Evolutionary conservation across 352 stramenopile genomes (phyloP).

Genomic region (Globisporangium recalcitrans): DNA sequence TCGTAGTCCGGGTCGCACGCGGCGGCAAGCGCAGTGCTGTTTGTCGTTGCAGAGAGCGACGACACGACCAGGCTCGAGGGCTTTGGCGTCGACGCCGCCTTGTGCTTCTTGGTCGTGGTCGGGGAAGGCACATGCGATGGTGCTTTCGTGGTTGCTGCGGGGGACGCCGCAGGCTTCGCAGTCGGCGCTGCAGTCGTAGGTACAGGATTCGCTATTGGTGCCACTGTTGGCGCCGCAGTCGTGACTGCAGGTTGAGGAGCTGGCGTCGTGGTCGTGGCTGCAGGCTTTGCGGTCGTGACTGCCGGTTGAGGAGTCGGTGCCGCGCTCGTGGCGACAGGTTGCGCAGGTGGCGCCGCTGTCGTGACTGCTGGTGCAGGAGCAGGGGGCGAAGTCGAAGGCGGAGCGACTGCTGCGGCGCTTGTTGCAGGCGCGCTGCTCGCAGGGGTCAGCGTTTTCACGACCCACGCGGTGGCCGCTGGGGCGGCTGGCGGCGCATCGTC

Average conservation of each 20-base stretch:
- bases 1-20: constrained; percentile 61
- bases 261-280: neutral
- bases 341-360: neutral
- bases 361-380: neutral
- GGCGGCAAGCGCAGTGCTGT: neutral
- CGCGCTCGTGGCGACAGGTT: neutral
- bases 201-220: constrained; percentile 12
- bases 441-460: neutral
- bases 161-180: constrained; percentile 7
- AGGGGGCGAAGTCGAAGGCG: neutral
- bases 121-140: constrained; percentile 9
- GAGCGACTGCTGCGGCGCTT: neutral
- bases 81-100: constrained; percentile 32
- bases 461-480: neutral
- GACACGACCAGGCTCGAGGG: constrained; percentile 4
- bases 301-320: constrained; percentile 5
- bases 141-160: neutral
- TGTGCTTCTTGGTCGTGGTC: constrained; percentile 7
- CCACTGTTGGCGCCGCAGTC: constrained; percentile 5
- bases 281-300: neutral
- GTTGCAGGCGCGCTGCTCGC: neutral
- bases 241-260: neutral
- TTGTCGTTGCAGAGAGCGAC: constrained; percentile 9
- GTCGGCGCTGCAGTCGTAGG: constrained; percentile 12
- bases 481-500: neutral